These are phyloP conservation scores for Ustilago shanxiensis DNA, from an alignment of 1,284 basidiomycete genomes.

Conservation along the genomic window DNA sequence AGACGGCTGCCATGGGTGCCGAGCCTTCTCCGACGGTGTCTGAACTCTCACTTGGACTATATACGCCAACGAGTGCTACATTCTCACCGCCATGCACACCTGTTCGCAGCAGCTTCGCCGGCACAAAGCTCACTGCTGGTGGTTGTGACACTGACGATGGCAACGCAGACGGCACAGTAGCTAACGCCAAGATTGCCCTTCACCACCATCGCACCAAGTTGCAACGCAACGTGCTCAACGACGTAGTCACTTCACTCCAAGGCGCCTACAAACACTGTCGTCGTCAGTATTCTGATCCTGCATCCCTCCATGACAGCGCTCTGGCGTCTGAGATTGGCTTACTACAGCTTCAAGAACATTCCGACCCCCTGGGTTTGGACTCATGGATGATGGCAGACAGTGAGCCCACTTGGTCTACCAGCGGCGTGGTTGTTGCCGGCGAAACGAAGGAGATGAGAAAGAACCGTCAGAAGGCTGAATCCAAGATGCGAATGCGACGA, in stretches of 20 bases:
- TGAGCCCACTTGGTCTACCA: background rate
- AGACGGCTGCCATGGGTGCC: background rate
- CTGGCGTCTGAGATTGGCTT: background rate
- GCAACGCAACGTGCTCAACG: slow-evolving; percentile 32
- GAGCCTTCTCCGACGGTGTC: slow-evolving; percentile 10
- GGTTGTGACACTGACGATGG: background rate
- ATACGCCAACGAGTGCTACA: slow-evolving; percentile 1
- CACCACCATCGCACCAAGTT: slow-evolving; percentile 36
- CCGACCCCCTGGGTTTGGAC: background rate
- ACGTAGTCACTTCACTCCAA: slow-evolving; percentile 23
- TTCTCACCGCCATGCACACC: slow-evolving; percentile 13
- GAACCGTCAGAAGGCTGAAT: slow-evolving; percentile 34
- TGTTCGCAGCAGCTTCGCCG: background rate
- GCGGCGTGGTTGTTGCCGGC: slow-evolving; percentile 6
- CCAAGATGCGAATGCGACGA: slow-evolving; percentile 33
- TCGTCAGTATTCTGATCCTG: slow-evolving; percentile 12
- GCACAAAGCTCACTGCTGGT: background rate
- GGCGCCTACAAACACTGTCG: slow-evolving; percentile 27
- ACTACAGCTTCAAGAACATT: background rate
- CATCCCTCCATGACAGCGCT: background rate
- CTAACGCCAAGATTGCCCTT: slow-evolving; percentile 14
- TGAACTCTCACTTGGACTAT: slow-evolving; percentile 3
- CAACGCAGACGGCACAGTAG: background rate
- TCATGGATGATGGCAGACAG: background rate
- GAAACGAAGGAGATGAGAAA: slow-evolving; percentile 39